Conservation (phyloP, 179 eudicot species). For the Beta lomatogona region DNA sequence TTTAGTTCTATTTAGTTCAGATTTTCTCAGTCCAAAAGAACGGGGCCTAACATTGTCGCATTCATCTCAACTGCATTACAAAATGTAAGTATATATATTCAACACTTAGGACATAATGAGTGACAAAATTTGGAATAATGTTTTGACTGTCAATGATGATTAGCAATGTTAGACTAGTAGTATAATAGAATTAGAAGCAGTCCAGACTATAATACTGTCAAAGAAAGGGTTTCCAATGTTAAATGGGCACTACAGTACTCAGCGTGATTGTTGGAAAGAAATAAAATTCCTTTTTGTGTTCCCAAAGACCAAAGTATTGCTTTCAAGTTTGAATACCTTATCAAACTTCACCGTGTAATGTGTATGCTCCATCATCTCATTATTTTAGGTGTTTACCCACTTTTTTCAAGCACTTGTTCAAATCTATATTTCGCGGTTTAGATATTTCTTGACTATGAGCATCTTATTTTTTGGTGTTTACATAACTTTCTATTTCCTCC, state of each 20-base stretch:
- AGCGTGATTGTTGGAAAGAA: slow-evolving; percentile 31
- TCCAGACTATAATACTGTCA: neutral
- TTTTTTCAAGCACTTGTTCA: neutral
- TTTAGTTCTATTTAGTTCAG: too few relatives aligned
- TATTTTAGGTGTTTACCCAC: neutral
- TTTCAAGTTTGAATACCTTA: slow-evolving; percentile 21
- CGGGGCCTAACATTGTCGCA: too few relatives aligned
- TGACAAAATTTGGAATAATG: neutral
- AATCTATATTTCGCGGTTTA: neutral
- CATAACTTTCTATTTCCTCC: neutral
- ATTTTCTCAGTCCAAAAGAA: too few relatives aligned
- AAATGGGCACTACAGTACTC: neutral
- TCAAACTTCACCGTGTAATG: neutral
- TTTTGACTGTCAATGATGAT: slow-evolving; percentile 17
- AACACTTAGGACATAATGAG: neutral
- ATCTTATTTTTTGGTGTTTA: neutral
- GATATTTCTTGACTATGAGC: neutral
- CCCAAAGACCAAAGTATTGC: neutral
- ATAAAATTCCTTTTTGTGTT: slow-evolving; percentile 24
- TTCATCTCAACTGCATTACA: too few relatives aligned
- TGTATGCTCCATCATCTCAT: neutral
- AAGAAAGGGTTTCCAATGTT: neutral
- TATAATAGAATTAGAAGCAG: neutral
- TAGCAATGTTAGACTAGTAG: neutral
- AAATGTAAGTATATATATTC: neutral